Percentiles rank a stretch among this genome's conserved stretches.
These are phyloP conservation scores for Scutellaria galericulata DNA, from an alignment of 257 asterid genomes.

Conservation along the genomic window DNA sequence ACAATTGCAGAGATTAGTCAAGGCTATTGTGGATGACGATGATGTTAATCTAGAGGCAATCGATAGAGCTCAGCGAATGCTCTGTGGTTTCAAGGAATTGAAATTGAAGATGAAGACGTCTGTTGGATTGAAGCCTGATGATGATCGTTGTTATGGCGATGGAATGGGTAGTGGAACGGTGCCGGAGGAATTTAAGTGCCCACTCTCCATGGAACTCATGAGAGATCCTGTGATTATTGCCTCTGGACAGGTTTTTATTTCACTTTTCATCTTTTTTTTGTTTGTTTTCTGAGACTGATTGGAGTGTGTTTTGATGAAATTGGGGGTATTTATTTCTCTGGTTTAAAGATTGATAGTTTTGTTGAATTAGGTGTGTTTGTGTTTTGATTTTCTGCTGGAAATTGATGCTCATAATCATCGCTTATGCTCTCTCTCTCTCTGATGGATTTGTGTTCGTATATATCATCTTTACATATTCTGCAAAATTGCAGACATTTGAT, in stretches of 20 bases:
- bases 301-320: too few species aligned
- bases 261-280: neutral
- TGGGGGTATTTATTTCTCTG: too few species aligned
- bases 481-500: conserved; percentile 78
- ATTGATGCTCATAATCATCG: too few species aligned
- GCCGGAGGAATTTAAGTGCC: conserved; percentile 81
- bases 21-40: conserved; percentile 59
- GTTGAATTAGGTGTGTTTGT: too few species aligned
- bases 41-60: conserved; percentile 56
- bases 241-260: conserved; percentile 75
- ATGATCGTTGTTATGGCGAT: conserved; percentile 5
- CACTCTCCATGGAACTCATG: conserved; percentile 77
- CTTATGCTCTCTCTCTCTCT: too few species aligned
- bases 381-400: neutral
- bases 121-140: neutral
- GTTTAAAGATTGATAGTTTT: too few species aligned
- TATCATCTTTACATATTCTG: neutral
- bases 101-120: conserved; percentile 46
- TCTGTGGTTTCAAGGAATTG: conserved; percentile 57
- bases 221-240: conserved; percentile 83
- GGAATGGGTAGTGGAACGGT: conserved; percentile 34
- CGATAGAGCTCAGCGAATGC: conserved; percentile 61
- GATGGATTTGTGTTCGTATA: too few species aligned
- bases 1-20: conserved; percentile 67
- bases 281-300: too few species aligned